Conservation (phyloP, 2,329 filamentous ascomycete species). For the Mycocentrospora acerina region DNA sequence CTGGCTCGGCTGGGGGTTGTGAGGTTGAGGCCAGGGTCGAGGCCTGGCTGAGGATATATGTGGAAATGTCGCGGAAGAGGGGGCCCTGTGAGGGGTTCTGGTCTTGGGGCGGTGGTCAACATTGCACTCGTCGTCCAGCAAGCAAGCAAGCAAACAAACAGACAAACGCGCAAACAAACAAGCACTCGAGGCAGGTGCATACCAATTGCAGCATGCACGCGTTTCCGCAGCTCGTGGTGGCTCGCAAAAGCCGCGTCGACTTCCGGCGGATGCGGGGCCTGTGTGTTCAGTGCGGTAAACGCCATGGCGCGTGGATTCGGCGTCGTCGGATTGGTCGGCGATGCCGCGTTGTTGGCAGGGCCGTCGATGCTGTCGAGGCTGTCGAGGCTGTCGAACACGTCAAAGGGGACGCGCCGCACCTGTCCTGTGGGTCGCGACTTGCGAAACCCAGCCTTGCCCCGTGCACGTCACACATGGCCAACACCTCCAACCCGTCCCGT, state of each 20-base stretch:
- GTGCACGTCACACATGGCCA: too few relatives aligned
- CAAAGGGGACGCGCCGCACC: conserved; percentile 1
- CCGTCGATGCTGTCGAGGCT: too few relatives aligned
- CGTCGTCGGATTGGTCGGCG: too few relatives aligned
- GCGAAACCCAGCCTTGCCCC: too few relatives aligned
- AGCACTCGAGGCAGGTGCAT: conserved; percentile 7
- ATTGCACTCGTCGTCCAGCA: neutral
- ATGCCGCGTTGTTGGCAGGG: too few relatives aligned
- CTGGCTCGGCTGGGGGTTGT: conserved; percentile 22
- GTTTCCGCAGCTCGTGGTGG: conserved; percentile 39
- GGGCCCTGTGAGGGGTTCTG: conserved; percentile 34
- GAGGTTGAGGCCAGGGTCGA: conserved; percentile 9
- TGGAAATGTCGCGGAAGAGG: conserved; percentile 42
- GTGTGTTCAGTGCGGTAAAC: conserved; percentile 26
- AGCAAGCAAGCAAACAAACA: too few relatives aligned
- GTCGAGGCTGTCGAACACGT: too few relatives aligned
- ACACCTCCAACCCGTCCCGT: too few relatives aligned
- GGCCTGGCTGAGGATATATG: conserved; percentile 33
- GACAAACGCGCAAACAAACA: neutral
- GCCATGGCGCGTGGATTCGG: conserved; percentile 13
- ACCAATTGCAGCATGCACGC: conserved; percentile 42
- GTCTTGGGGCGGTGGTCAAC: conserved; percentile 18
- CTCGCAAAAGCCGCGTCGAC: conserved; percentile 38
- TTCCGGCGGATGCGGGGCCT: conserved; percentile 25
- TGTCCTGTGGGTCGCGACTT: neutral